Evolutionary conservation across 2,329 filamentous ascomycete genomes (phyloP), one percentile per base, ranked within the genome.

Genomic region (Xylaria sp.): DNA sequence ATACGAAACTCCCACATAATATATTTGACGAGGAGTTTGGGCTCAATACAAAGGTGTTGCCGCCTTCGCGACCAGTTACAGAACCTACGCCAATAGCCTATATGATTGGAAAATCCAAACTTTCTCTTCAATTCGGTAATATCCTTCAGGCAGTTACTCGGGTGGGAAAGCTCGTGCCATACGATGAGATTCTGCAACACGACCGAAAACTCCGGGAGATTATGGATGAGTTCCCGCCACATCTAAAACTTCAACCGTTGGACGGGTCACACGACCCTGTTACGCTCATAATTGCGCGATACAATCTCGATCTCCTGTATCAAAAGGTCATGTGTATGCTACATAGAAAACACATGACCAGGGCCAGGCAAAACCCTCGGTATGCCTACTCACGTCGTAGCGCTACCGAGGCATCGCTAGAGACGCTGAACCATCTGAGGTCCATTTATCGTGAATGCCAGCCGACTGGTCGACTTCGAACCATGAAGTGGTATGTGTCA

Each of bases 311-410:
- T 70, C 90, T 96, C 59, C 82, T 97, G 5, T 97, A 94, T 77
- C 90, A 97, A 71, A 97, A 97, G 81, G 92, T 94, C 20, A 87
- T 97, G 74, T 97, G 93, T 75, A 88, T 97, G 26, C 86, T 99
- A 46, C 96, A 99, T 79, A 88, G 94, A 59, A 94, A 94, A 71
- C 97, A 96, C 78, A 86, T 97, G 66, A 85, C 88, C n/a, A 88
- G 90, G 67, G 92, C 94, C 5, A 86, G 92, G 57, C 88, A 92
- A 67, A 96, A 95, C 74, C 84, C 92, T 10, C 88, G 94, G 9
- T 98, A 97, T 76, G 88, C 90, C 9, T 93, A 96, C 76, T 97
- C 94, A 2, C 88, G 95, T 36, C 89, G 90, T 48, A 91, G 90
- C 26, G 96, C 93, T 71, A 91, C 98, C 48, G 93, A 97, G 75